Conservation (phyloP, 768 basidiomycete genomes). For the Infundibulicybe gibba region DNA sequence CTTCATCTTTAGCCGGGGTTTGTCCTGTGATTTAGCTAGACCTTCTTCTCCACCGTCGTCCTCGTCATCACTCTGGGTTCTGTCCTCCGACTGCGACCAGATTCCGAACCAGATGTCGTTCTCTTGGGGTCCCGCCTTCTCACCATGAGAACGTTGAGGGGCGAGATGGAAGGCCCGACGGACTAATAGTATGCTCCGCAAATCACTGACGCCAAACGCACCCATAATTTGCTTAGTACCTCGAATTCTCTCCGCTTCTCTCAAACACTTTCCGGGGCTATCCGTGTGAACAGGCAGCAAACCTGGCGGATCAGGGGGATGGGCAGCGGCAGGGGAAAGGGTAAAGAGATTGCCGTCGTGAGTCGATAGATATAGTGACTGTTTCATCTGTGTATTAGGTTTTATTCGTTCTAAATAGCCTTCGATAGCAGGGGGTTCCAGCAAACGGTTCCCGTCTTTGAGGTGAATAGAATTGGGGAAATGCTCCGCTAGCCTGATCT, state of each 20-base stretch:
- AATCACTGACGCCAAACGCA: constrained; percentile 67
- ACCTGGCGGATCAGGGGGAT: constrained; percentile 72
- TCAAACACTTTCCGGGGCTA: constrained; percentile 32
- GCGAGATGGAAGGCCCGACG: constrained; percentile 54
- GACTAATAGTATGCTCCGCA: constrained; percentile 65
- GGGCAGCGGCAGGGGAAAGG: constrained; percentile 43
- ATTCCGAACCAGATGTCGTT: constrained; percentile 28
- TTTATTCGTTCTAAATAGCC: constrained; percentile 79
- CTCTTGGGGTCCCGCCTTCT: constrained; percentile 21
- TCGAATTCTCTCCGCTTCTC: constrained; percentile 53
- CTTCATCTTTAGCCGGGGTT: constrained; percentile 44
- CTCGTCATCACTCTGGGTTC: constrained; percentile 47
- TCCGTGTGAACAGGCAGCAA: constrained; percentile 20
- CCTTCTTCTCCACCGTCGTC: constrained; percentile 67
- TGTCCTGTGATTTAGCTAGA: constrained; percentile 38
- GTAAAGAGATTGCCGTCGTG: constrained; percentile 76
- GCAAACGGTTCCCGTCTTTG: constrained; percentile 44
- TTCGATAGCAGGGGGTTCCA: constrained; percentile 81
- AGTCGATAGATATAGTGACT: constrained; percentile 64
- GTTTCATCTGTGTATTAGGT: constrained; percentile 51
- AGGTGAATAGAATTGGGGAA: constrained; percentile 42
- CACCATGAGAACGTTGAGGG: constrained; percentile 32
- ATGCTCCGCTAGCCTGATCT: constrained; percentile 76
- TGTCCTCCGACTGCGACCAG: constrained; percentile 33
- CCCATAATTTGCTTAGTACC: constrained; percentile 61